phyloP scores from a whole-genome alignment of 108 stramenopile genomes.

The Schizochytrium sp. region DNA sequence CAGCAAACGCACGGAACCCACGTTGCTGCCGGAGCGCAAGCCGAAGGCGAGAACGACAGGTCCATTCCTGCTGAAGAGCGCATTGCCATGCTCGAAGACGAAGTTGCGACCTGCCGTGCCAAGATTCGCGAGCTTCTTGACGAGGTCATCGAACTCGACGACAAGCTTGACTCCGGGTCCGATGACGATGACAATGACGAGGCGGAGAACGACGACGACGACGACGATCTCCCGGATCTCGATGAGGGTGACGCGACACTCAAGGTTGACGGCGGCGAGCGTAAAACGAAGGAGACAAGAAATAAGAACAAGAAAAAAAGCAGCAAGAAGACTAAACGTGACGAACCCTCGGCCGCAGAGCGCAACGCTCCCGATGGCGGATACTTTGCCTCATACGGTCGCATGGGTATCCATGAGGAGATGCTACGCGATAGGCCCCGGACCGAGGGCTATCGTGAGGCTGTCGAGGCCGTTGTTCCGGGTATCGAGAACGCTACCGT shows the following conservation, averaged over 20 bases:
- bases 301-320: too few relatives aligned
- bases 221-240: neutral
- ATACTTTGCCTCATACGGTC: conserved; percentile 87
- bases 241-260: neutral
- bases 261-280: too few relatives aligned
- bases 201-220: neutral
- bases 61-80: neutral
- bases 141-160: neutral
- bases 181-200: neutral
- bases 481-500: conserved; percentile 38
- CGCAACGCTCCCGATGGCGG: conserved; percentile 29
- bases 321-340: too few relatives aligned
- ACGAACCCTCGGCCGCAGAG: too few relatives aligned
- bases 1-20: too few relatives aligned
- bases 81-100: conserved; percentile 8
- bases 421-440: conserved; percentile 93
- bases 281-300: too few relatives aligned
- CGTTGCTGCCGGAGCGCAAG: too few relatives aligned
- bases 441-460: conserved; percentile 66
- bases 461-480: neutral
- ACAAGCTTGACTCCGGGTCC: neutral
- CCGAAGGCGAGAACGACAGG: too few relatives aligned
- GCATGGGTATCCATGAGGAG: conserved; percentile 92
- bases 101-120: neutral
- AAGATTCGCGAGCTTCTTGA: neutral